phyloP scores from a whole-genome alignment of 495 filamentous ascomycete species.

The Hypoxylon lenormandii region DNA sequence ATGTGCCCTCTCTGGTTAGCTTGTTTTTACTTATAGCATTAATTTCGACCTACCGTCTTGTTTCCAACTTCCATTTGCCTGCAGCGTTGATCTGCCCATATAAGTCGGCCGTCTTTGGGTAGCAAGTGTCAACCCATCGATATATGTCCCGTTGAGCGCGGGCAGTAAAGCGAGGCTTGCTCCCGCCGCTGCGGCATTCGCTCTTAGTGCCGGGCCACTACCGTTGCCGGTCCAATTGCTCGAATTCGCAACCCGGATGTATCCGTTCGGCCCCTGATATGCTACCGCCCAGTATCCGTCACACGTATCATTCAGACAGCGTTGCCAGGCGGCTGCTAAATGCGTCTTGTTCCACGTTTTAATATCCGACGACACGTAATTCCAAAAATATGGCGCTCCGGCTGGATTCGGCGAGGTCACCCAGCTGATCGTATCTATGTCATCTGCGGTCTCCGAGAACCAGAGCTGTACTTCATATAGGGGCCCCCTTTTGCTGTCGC shows the following conservation, averaged over 20 bases:
- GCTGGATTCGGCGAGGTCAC: constrained; percentile 21
- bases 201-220: constrained; percentile 1
- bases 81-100: constrained; percentile 29
- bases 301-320: constrained; percentile 25
- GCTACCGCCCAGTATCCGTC: constrained; percentile 21
- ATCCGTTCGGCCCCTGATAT: constrained; percentile 32
- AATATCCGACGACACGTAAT: constrained; percentile 9
- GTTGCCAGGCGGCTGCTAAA: constrained; percentile 32
- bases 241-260: constrained; percentile 26
- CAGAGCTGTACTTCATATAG: constrained; percentile 31
- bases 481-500: constrained; percentile 1
- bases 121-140: constrained; percentile 35
- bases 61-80: constrained; percentile 31
- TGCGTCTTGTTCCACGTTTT: constrained; percentile 30
- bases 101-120: constrained; percentile 29
- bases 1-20: constrained; percentile 19
- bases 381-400: constrained; percentile 29
- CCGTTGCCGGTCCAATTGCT: constrained; percentile 31
- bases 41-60: constrained; percentile 27
- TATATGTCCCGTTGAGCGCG: constrained; percentile 10
- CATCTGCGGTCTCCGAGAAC: constrained; percentile 23
- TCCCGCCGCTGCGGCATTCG: constrained; percentile 21
- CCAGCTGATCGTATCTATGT: constrained; percentile 21
- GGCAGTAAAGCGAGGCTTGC: constrained; percentile 34
- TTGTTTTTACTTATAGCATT: background rate